Conservation (phyloP, 805 yeast species). For the Pichia paraexigua region DNA sequence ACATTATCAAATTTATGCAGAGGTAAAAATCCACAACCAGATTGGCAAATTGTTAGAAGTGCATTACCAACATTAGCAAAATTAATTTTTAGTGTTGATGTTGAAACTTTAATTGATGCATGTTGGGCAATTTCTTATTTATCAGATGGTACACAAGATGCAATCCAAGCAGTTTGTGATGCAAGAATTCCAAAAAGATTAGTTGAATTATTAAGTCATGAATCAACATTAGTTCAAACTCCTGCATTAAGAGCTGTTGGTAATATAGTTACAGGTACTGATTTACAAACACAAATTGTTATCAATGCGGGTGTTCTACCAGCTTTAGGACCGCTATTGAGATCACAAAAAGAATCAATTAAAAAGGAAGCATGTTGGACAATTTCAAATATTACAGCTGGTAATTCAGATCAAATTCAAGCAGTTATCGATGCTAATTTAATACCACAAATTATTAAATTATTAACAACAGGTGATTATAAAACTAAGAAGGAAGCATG, state of each 20-base stretch:
- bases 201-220: slow-evolving; percentile 82
- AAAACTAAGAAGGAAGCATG: slow-evolving; percentile 98
- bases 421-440: slow-evolving; percentile 93
- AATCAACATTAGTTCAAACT: slow-evolving; percentile 82
- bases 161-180: slow-evolving; percentile 94
- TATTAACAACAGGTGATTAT: slow-evolving; percentile 77
- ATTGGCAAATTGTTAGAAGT: slow-evolving; percentile 79
- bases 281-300: slow-evolving; percentile 88
- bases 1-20: slow-evolving; percentile 93
- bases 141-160: slow-evolving; percentile 86
- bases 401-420: slow-evolving; percentile 91
- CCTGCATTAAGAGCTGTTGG: slow-evolving; percentile 98
- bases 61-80: slow-evolving; percentile 90
- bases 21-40: slow-evolving; percentile 94
- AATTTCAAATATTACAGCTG: slow-evolving; percentile 95
- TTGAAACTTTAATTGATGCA: slow-evolving; percentile 92
- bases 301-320: slow-evolving; percentile 88
- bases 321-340: slow-evolving; percentile 71
- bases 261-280: slow-evolving; percentile 96
- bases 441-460: slow-evolving; percentile 80
- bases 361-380: slow-evolving; percentile 99
- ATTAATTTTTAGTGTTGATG: slow-evolving; percentile 82
- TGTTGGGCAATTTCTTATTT: slow-evolving; percentile 98
- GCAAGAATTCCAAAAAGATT: slow-evolving; percentile 91
- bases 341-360: slow-evolving; percentile 82